phyloP scores from a whole-genome alignment of 306 rosid genomes.

The peach (Prunus persica) region Prunus_persica_NCBIv2 NC_034014.1:26438001-26438500 shows the following conservation, averaged over 20 bases:
- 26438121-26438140: constrained; percentile 67
- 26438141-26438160: constrained; percentile 62
- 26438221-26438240: constrained; percentile 72
- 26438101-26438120: constrained; percentile 93
- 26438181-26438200: constrained; percentile 68
- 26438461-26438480: constrained; percentile 33
- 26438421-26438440: constrained; percentile 39
- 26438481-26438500: neutral
- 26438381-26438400: constrained; percentile 62
- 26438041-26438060: constrained; percentile 70
- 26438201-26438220: constrained; percentile 76
- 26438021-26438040: constrained; percentile 75
- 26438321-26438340: constrained; percentile 83
- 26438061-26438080: constrained; percentile 74
- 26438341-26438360: constrained; percentile 58
- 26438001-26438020: constrained; percentile 68
- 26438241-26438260: constrained; percentile 95
- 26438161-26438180: constrained; percentile 71
- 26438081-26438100: constrained; percentile 82
- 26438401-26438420: constrained; percentile 66
- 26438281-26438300: constrained; percentile 88
- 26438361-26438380: constrained; percentile 58
- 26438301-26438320: constrained; percentile 79
- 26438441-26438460: constrained; percentile 18
- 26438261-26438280: constrained; percentile 85